Base-by-base conservation (phyloP, 805 yeast genomes). In the Nakazawaea populi region DNA sequence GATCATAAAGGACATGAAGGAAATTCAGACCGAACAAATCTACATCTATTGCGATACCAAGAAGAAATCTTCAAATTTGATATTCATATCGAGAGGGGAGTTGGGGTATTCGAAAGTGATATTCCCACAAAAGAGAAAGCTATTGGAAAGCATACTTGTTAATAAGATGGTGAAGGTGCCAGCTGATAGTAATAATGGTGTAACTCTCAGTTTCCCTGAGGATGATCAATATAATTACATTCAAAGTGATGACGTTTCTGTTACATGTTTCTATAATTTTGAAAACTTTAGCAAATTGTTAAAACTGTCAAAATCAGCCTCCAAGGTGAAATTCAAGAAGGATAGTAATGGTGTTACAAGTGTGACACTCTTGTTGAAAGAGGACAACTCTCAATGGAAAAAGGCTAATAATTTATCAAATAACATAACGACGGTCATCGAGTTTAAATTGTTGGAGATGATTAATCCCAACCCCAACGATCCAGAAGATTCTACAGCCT, bases 31-130 rank as follows among this genome's bases (percentile, higher is more conserved):
- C 5, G 74, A 75, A 42, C 78, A 76, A 42, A 69, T 83, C 34
- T 76, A 72, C 44, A 47, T 79, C 1, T 77, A 74, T 57, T 76
- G 74, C 6, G 66, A 71, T 11, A 61, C 67, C 6, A 57, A 55
- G 6, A 60, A 54, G 27, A 51, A 74, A 36, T 12, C 6, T 12
- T 34, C 12, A 34, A 74, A 71, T 55, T 64, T 84, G 44, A 70
- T 75, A 29, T 74, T 89, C 48, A 76, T 86, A 5, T 84, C 94
- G 0, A 75, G 74, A 39, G 87, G 92, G 9, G 86, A 83, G n/a
- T 73, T 87, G 44, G 96, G 96, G 0, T 71, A 74, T 47, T 82
- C 88, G 39, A 83, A 85, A 59, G 69, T 88, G 24, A 73, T 76
- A 8, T 74, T 84, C 44, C 96, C 96, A 0, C 76, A 74, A 53